Evolutionary conservation across 331 rosid species (phyloP), one percentile per base, ranked within the genome.

Genomic region (Quercus phellos): DNA sequence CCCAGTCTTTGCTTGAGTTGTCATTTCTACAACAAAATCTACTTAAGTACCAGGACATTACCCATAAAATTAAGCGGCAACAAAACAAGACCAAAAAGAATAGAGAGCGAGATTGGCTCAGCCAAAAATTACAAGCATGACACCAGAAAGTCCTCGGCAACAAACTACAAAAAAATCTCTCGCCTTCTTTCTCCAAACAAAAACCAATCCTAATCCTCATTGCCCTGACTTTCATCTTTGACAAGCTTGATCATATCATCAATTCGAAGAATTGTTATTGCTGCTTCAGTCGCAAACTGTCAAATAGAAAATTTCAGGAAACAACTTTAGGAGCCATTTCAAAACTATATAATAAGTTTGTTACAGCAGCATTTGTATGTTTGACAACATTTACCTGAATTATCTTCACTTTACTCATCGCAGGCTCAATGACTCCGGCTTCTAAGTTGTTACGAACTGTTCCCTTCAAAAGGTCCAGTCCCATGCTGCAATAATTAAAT

Each of bases 261-360:
- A 24, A 94, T 92, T 75, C 99, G 95, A 77, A 94, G 99, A 63
- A 94, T 94, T 4, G 99, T 94, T 21, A 94, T 92, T 9, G 99
- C 99, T 55, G 99, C 99, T 85, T 94, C 99, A 6, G 97, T 94
- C n/a, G 99, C 99, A 84, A 94, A 94, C 99, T 94, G 91, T 46
- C 0, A 69, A 22, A 78, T 5, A 46, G 54, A n/a, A n/a, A 50
- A 22, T 51, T 38, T 13, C 50, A 60, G 55, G 4, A 29, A 70
- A 34, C 1, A 71, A 12, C 61, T 77, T 75, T 5, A 22, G 14
- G 55, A 55, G 12, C 32, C 18, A 12, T 30, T 14, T 17, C 19
- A 6, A 51, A 17, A 18, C 29, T 51, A 34, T 21, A 26, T 10
- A 10, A 14, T 22, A 17, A 18, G 19, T 7, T 21, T 3, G 16